Percentiles rank a stretch among this genome's conserved stretches.
phyloP scores from a whole-genome alignment of 352 stramenopile species.

The Phytopythium cucurbitacearum region DNA sequence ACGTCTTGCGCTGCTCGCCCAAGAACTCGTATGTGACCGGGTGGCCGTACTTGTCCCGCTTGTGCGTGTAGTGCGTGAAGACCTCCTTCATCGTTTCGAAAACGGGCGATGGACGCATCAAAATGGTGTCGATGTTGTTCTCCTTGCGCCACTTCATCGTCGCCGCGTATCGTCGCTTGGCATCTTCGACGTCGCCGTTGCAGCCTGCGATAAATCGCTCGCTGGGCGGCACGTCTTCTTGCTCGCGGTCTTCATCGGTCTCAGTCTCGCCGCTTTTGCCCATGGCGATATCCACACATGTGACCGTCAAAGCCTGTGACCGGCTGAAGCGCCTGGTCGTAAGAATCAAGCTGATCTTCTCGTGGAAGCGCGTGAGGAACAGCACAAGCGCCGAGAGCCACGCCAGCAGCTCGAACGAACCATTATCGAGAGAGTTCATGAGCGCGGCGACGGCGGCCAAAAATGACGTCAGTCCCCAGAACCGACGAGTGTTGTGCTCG shows the following conservation, averaged over 20 bases:
- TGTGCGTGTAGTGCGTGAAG: conserved; percentile 61
- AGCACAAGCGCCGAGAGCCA: conserved; percentile 47
- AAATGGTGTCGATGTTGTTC: conserved; percentile 65
- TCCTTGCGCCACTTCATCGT: conserved; percentile 68
- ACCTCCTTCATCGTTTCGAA: conserved; percentile 64
- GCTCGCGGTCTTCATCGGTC: conserved; percentile 31
- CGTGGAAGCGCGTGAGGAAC: conserved; percentile 52
- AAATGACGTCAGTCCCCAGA: conserved; percentile 41
- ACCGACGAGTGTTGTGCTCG: conserved; percentile 28
- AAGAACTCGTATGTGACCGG: conserved; percentile 55
- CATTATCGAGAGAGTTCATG: conserved; percentile 41
- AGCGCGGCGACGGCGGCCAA: conserved; percentile 32
- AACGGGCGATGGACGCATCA: conserved; percentile 44
- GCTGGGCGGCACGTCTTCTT: conserved; percentile 16
- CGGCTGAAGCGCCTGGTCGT: conserved; percentile 44
- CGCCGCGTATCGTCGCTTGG: conserved; percentile 51
- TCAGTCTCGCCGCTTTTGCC: conserved; percentile 34
- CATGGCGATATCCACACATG: conserved; percentile 34
- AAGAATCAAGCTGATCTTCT: conserved; percentile 43
- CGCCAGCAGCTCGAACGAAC: conserved; percentile 39
- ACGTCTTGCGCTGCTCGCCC: conserved; percentile 52
- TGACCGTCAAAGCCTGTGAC: conserved; percentile 27
- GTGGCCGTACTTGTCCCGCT: conserved; percentile 57
- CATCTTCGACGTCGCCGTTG: conserved; percentile 64
- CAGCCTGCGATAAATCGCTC: conserved; percentile 61